A percentile compares a stretch with the other conserved stretches of the same genome.
These are phyloP conservation scores for Chionographis japonica DNA, from an alignment of 106 monocot species.

Conservation along the genomic window DNA sequence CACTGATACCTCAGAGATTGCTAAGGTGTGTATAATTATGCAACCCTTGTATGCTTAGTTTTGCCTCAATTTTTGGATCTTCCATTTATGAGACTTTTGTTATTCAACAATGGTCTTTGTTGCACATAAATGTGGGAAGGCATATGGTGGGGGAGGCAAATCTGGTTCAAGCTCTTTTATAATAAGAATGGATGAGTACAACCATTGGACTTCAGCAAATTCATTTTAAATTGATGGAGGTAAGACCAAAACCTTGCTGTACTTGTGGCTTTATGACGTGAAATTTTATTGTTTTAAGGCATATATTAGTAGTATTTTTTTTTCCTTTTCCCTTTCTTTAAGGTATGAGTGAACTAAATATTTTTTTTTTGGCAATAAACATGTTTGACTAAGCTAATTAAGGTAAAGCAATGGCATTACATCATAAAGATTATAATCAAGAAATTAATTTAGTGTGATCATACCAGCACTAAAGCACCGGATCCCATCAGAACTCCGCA, in stretches of 20 bases:
- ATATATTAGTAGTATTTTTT: too few species aligned
- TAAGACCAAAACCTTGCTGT: neutral
- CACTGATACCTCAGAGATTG: conserved; percentile 61
- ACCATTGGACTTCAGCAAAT: conserved; percentile 47
- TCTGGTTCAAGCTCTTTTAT: conserved; percentile 70
- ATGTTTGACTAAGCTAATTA: too few species aligned
- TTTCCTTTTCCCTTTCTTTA: too few species aligned
- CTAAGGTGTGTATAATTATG: conserved; percentile 44
- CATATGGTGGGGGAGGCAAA: conserved; percentile 82
- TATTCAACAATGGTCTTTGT: neutral
- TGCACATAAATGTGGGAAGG: conserved; percentile 18
- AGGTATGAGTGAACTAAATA: too few species aligned
- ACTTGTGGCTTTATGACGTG: neutral
- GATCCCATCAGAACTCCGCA: too few species aligned
- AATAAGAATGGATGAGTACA: conserved; percentile 86
- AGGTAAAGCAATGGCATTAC: too few species aligned
- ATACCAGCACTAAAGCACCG: too few species aligned
- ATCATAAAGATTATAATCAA: too few species aligned
- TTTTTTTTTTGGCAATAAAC: too few species aligned
- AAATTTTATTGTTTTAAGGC: too few species aligned
- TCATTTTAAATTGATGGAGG: conserved; percentile 6
- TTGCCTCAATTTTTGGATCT: neutral
- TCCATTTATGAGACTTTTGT: neutral
- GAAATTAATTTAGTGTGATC: too few species aligned
- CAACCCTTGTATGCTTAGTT: neutral